Percentiles rank a stretch among this genome's conserved stretches.
phyloP scores from a whole-genome alignment of 2,329 filamentous ascomycete genomes.

The Alternaria viburni region DNA sequence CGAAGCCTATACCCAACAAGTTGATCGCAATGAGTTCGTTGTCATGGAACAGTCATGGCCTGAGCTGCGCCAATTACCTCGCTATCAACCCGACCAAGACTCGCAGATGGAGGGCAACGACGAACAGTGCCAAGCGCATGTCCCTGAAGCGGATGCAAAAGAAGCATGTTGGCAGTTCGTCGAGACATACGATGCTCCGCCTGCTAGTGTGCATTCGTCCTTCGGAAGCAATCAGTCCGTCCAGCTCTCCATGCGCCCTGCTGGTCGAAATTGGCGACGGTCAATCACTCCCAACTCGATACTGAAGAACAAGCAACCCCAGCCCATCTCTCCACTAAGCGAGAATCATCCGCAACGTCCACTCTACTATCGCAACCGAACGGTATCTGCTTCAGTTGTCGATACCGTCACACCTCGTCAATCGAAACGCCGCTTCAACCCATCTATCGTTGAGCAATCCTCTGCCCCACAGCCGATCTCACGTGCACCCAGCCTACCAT shows the following conservation, averaged over 20 bases:
- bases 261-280: constrained; percentile 41
- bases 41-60: constrained; percentile 62
- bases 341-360: constrained; percentile 38
- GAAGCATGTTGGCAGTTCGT: constrained; percentile 74
- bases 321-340: constrained; percentile 47
- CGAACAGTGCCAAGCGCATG: constrained; percentile 50
- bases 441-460: constrained; percentile 38
- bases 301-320: constrained; percentile 36
- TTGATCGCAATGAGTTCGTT: constrained; percentile 35
- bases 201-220: constrained; percentile 54
- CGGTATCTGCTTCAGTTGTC: constrained; percentile 37
- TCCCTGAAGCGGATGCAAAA: constrained; percentile 66
- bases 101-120: constrained; percentile 41
- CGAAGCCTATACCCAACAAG: constrained; percentile 74
- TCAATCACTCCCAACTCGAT: constrained; percentile 45
- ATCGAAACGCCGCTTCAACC: constrained; percentile 40
- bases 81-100: constrained; percentile 57
- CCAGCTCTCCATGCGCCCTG: constrained; percentile 43
- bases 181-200: constrained; percentile 66
- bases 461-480: constrained; percentile 36
- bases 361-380: constrained; percentile 32
- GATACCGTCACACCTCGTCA: constrained; percentile 28
- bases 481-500: constrained; percentile 45
- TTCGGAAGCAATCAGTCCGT: constrained; percentile 49
- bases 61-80: constrained; percentile 67